Base-by-base conservation (phyloP, 495 filamentous ascomycete genomes). In the Ascodesmis nigricans region DNA sequence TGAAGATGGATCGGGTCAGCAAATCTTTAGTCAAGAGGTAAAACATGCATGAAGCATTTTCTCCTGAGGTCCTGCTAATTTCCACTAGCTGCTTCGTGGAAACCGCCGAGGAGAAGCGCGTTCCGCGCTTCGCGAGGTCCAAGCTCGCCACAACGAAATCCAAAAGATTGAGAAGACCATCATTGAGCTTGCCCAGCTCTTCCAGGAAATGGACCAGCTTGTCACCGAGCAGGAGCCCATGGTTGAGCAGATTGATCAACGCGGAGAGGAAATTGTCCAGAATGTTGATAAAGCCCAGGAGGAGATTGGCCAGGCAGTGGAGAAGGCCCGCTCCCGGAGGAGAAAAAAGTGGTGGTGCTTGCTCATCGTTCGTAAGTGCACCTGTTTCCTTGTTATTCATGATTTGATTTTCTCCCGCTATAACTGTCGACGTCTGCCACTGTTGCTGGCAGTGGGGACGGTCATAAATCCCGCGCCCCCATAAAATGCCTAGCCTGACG, bases 301-400 rank as follows among this genome's bases (percentile, higher is more conserved):
- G 34, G 66, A 95, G 57, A 69, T 95, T 23, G 68, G 60, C 28
- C 62, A 62, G 11, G 90, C 83, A 10, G 73, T 91, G 30, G 59
- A 59, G 21, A 90, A 75, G 41, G 83, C 90, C n/a, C 58, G 71
- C 46, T 65, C 66, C 33, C 71, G 75, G 22, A 67, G 78, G 41
- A 77, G 71, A 60, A 93, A 91, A 81, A 97, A 95, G 77, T 97
- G 87, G 87, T 84, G 78, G 50, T 91, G 82, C 57, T 55, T 93
- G 50, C 66, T 75, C 46, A 77, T 95, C 43, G 50, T 65, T 42
- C 60, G 78, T 83, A 69, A 58, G 75, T 78, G 29, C 37, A 35
- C 29, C 40, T 28, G 23, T 35, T 35, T 11, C 26, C 26, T 26
- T 26, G 21, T 36, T 3, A 26, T 31, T 31, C 5, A n/a, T 7